Base-by-base conservation (phyloP, 1,284 basidiomycete species). In the Fistulina hepatica region DNA sequence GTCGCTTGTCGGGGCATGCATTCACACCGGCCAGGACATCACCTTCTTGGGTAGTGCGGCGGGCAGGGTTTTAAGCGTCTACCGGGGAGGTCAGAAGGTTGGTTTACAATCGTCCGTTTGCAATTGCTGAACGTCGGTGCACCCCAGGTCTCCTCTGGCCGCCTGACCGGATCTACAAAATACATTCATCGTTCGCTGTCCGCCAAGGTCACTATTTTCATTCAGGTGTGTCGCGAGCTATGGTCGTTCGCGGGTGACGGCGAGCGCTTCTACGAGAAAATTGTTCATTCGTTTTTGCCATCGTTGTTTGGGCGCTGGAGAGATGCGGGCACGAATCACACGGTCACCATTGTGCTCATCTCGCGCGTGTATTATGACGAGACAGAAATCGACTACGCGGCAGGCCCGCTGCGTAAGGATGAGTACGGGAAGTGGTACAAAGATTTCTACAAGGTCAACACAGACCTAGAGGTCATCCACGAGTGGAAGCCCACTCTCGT, bases 171-270 rank as follows among this genome's bases (percentile, higher is more conserved):
- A 16, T 69, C 76, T 16, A 97, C 94, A 10, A 95, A 93, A 59
- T 65, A 84, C 13, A 80, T 97, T 35, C 97, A 85, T 52, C 74
- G 94, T 24, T 91, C 89, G 12, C 73, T 91, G 36, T 95, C 91
- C 4, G 90, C 94, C 25, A 92, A 88, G 57, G 76, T 84, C 27
- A 86, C 78, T 2, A 81, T 99, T 37, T 95, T 97, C 58, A 88
- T 99, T 37, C 93, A 97, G 65, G 81, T 99, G 11, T 93, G 90
- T 52, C 74, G 80, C 37, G 95, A 99, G 56, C 78, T 97, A 44
- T 98, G 91, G 90, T 86, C 95, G 48, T 99, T 98, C 56, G 80
- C 93, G 39, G 91, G 90, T 36, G 94, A 97, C 49, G 95, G 95
- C 15, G 90, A 94, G 57, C 76, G 91, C 3, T 95, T 88, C 60